Percentiles rank a stretch among this genome's conserved stretches.
phyloP scores from a whole-genome alignment of 345 rosid species.

The Hibiscus trionum region DNA sequence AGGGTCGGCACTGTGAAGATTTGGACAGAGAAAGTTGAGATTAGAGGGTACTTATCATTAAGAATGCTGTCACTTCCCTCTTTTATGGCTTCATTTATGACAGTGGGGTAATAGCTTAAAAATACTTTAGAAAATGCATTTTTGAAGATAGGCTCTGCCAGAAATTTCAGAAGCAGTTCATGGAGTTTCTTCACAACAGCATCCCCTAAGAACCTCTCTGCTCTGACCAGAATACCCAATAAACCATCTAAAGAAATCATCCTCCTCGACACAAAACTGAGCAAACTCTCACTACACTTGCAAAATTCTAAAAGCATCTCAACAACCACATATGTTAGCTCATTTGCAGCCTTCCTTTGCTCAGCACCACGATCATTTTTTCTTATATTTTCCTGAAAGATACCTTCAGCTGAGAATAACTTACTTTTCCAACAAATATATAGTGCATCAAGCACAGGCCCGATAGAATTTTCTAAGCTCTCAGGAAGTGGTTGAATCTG shows the following conservation, averaged over 20 bases:
- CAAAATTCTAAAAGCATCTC: constrained; percentile 82
- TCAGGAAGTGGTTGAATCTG: constrained; percentile 81
- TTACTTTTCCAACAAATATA: constrained; percentile 57
- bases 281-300: constrained; percentile 78
- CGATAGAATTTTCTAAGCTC: constrained; percentile 51
- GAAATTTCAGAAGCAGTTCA: constrained; percentile 72
- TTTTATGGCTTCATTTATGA: constrained; percentile 51
- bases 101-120: constrained; percentile 65
- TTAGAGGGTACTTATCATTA: constrained; percentile 35
- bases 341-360: constrained; percentile 41
- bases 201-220: constrained; percentile 58
- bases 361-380: constrained; percentile 23
- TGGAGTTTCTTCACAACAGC: constrained; percentile 48
- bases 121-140: constrained; percentile 80
- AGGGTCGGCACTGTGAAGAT: constrained; percentile 88
- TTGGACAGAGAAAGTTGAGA: constrained; percentile 82
- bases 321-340: constrained; percentile 56
- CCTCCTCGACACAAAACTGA: constrained; percentile 69
- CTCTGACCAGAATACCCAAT: constrained; percentile 60
- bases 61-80: constrained; percentile 33
- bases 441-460: constrained; percentile 69
- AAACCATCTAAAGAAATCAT: constrained; percentile 50
- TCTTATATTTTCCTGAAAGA: constrained; percentile 26
- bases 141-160: constrained; percentile 84
- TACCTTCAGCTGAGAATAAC: constrained; percentile 40